Conservation (phyloP, 2,329 filamentous ascomycete genomes). For the Calonectria pteridis region DNA sequence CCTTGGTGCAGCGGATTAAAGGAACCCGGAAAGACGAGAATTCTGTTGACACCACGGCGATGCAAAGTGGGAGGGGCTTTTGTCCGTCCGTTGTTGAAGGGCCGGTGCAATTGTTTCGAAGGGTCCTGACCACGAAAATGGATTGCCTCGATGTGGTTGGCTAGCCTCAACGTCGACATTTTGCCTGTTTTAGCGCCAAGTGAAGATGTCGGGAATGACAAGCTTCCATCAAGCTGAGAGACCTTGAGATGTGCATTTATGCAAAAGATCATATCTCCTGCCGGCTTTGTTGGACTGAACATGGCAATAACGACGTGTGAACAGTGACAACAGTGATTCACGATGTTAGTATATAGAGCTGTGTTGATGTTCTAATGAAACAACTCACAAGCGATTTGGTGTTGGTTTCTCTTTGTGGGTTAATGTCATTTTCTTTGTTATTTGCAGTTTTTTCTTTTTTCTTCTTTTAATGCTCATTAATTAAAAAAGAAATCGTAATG, state of each 20-base stretch:
- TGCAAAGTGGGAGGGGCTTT: constrained; percentile 20
- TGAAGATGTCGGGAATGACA: too few relatives aligned
- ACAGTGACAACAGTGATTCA: background rate
- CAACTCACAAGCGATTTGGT: background rate
- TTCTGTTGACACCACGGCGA: constrained; percentile 37
- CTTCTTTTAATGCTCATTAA: background rate
- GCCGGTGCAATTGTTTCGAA: constrained; percentile 5
- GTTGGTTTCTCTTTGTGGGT: background rate
- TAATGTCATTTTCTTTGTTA: background rate
- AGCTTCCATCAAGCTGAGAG: too few relatives aligned
- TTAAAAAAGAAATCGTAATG: background rate
- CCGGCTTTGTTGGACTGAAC: background rate
- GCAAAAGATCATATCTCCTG: background rate
- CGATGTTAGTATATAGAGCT: background rate
- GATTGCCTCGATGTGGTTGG: constrained; percentile 33
- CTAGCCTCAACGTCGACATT: constrained; percentile 30
- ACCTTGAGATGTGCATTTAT: background rate
- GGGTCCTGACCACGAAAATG: background rate
- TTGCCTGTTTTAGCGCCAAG: background rate
- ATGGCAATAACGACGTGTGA: background rate
- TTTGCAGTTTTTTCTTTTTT: background rate
- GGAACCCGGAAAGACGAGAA: constrained; percentile 52
- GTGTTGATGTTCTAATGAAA: background rate
- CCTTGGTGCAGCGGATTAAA: constrained; percentile 55
- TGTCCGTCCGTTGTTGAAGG: constrained; percentile 31